These are phyloP conservation scores for Fusarium illudens DNA, from an alignment of 2,329 filamentous ascomycete genomes.

Conservation along the genomic window DNA sequence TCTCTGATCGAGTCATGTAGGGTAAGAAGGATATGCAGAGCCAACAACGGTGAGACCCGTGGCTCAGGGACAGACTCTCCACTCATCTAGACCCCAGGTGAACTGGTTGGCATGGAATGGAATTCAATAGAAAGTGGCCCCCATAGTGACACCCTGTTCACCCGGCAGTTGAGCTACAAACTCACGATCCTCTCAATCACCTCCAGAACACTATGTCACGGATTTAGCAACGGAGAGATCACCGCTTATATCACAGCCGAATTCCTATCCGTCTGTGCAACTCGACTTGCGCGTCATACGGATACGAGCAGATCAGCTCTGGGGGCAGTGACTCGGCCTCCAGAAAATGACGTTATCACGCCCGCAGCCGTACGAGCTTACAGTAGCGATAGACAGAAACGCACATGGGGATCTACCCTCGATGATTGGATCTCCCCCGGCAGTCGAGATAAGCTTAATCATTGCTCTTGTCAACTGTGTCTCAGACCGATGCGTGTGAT, in stretches of 20 bases:
- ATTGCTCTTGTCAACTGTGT: constrained; percentile 27
- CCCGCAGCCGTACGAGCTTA: not conserved
- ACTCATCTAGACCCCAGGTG: not conserved
- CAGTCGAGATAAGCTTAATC: constrained; percentile 33
- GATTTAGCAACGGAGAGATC: not conserved
- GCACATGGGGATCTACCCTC: not conserved
- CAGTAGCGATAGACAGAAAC: not conserved
- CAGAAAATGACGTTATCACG: not conserved
- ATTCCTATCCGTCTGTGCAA: not conserved
- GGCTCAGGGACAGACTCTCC: not conserved
- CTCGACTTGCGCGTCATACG: not conserved
- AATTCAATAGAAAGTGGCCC: not conserved
- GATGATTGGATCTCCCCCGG: not conserved
- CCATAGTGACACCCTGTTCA: not conserved
- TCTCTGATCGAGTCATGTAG: not conserved
- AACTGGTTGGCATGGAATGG: not conserved
- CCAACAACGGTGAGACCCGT: not conserved
- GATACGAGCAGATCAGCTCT: not conserved
- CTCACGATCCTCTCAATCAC: not conserved
- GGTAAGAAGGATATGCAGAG: not conserved
- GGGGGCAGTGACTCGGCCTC: not conserved
- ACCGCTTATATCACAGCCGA: not conserved
- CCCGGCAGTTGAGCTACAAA: not conserved
- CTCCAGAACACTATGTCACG: not conserved
- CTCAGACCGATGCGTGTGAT: constrained; percentile 30